A percentile compares a stretch with the other conserved stretches of the same genome.
These are phyloP conservation scores for Phytophthora cactorum DNA, from an alignment of 352 stramenopile genomes.

Conservation along the genomic window DNA sequence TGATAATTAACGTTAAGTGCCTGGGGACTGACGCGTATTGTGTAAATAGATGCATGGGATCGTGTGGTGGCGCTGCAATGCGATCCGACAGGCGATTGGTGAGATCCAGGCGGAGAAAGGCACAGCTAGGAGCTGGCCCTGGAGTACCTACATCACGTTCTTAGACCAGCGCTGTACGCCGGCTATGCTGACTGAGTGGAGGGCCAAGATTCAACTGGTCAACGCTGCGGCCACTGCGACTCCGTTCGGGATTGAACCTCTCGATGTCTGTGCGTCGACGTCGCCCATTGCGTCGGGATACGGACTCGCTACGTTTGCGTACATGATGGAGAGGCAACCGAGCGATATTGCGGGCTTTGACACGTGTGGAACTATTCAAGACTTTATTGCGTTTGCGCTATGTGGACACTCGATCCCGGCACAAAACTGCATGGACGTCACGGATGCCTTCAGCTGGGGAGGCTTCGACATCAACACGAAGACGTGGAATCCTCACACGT, in stretches of 20 bases:
- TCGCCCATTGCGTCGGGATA: constrained; percentile 65
- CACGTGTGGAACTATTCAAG: constrained; percentile 74
- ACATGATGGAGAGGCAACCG: constrained; percentile 42
- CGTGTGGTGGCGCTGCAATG: constrained; percentile 68
- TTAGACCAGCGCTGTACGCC: constrained; percentile 69
- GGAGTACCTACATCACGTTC: constrained; percentile 75
- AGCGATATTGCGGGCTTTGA: constrained; percentile 46
- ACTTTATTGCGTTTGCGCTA: constrained; percentile 67
- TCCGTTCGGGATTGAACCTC: constrained; percentile 7
- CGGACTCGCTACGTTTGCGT: constrained; percentile 65
- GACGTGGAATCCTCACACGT: constrained; percentile 53
- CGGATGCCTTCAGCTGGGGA: constrained; percentile 78
- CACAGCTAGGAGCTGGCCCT: constrained; percentile 26
- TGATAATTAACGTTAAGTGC: neutral
- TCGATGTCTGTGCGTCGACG: constrained; percentile 27
- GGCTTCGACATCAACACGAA: constrained; percentile 50
- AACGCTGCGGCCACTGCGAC: constrained; percentile 10
- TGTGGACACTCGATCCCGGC: constrained; percentile 41
- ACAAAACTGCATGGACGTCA: constrained; percentile 65
- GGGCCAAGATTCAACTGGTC: constrained; percentile 20
- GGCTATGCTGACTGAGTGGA: constrained; percentile 46
- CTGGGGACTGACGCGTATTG: neutral
- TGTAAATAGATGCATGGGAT: constrained; percentile 77
- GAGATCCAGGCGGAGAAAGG: constrained; percentile 18
- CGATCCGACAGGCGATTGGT: constrained; percentile 31